phyloP scores from a whole-genome alignment of 2,329 filamentous ascomycete genomes.

The Colletotrichum sp. region DNA sequence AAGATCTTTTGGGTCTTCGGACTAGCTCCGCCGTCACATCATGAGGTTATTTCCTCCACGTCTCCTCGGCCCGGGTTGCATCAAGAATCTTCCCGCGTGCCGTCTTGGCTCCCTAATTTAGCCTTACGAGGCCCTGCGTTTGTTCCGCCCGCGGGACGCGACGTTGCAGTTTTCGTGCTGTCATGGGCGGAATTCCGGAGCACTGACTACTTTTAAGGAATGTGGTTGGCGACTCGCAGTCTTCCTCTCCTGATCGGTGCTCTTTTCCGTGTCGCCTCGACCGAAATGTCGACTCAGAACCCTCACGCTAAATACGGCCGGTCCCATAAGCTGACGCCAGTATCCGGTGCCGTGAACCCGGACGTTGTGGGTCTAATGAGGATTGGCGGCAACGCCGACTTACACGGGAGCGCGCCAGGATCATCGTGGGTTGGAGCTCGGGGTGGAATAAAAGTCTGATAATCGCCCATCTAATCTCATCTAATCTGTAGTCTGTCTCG shows the following conservation, averaged over 20 bases:
- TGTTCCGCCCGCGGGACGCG: background rate
- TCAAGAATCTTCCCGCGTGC: background rate
- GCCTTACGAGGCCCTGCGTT: background rate
- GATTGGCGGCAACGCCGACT: background rate
- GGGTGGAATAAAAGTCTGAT: background rate
- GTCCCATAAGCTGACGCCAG: background rate
- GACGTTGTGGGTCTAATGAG: background rate
- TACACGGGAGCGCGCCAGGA: background rate
- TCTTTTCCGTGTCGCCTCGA: background rate
- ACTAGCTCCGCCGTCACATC: background rate
- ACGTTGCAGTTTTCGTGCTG: background rate
- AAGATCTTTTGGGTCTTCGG: background rate
- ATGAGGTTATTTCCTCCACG: background rate
- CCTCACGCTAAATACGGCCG: background rate
- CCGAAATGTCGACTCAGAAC: background rate
- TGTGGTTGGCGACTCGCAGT: background rate
- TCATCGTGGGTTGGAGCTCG: background rate
- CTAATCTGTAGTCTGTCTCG: background rate
- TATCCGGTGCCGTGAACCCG: constrained; percentile 2
- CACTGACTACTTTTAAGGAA: background rate
- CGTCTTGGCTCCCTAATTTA: background rate
- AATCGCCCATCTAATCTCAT: constrained; percentile 8
- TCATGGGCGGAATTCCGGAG: background rate
- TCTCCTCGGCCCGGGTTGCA: background rate
- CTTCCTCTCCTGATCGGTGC: background rate